Conservation (phyloP, 129 eudicot genomes). For the Chrysanthemum lavandulifolium region DNA sequence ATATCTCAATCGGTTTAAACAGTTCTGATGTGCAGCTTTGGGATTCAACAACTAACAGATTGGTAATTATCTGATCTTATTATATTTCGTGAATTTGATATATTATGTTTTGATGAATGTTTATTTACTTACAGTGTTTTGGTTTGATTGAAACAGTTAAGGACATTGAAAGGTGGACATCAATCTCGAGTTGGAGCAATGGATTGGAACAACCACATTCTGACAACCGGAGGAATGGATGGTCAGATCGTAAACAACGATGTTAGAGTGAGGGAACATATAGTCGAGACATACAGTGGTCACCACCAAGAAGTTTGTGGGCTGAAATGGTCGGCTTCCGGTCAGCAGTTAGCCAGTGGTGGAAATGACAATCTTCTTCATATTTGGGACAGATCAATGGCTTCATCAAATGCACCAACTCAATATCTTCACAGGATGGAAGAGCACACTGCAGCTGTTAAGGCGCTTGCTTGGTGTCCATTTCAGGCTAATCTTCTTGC, state of each 20-base stretch:
- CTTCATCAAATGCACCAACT: slow-evolving; percentile 55
- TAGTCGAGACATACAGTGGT: slow-evolving; percentile 71
- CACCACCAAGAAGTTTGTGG: slow-evolving; percentile 95
- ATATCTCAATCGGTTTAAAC: slow-evolving; percentile 74
- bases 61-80: slow-evolving; percentile 37
- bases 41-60: slow-evolving; percentile 75
- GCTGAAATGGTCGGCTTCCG: slow-evolving; percentile 88
- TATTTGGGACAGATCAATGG: slow-evolving; percentile 81
- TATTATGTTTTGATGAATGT: not conserved
- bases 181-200: slow-evolving; percentile 71
- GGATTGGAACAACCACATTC: slow-evolving; percentile 89
- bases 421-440: slow-evolving; percentile 87
- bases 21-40: slow-evolving; percentile 87
- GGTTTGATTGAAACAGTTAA: slow-evolving; percentile 45
- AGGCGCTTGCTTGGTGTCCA: slow-evolving; percentile 99
- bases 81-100: not conserved
- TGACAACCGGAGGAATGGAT: slow-evolving; percentile 96
- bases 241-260: slow-evolving; percentile 81
- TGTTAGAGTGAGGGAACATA: slow-evolving; percentile 60
- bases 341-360: slow-evolving; percentile 90
- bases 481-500: slow-evolving; percentile 83
- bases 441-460: slow-evolving; percentile 94
- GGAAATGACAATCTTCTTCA: slow-evolving; percentile 97
- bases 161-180: slow-evolving; percentile 82
- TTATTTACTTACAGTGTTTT: not conserved